Evolutionary conservation across 1,139 yeast genomes (phyloP), one percentile per base, ranked within the genome.

Genomic region (Debaryomycetaceae sp.): DNA sequence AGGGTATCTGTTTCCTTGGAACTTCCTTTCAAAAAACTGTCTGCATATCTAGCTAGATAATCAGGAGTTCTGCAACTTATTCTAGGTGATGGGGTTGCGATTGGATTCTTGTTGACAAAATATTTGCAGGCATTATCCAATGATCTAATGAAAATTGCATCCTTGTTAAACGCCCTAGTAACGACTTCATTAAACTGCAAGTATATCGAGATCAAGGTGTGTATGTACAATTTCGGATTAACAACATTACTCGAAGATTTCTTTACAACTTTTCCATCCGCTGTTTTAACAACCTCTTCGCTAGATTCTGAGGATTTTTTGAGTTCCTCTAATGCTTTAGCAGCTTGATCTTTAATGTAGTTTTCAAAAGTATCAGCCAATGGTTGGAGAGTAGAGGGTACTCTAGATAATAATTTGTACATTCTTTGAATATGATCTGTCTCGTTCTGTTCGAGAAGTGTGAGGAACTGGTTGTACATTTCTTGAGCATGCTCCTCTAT

Each of bases 41-140:
- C 98, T 43, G 94, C 81, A 60, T 89, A 92, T 59, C 81, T 81
- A 4, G 98, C 97, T 53, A 94, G 75, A 51, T 87, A 73, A 54
- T 94, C 98, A 0, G 98, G 96, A 1, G 98, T 91, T 50, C 75
- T 78, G 30, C 81, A 76, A 17, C 72, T 59, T 2, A 72, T 60
- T 45, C 60, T 68, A 40, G 65, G 70, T 24, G 67, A 59, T 11
- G 94, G 86, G 15, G 80, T 72, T 17, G 98, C 96, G 57, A 89
- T 82, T 15, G 81, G 71, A 57, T 94, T 94, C 44, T 73, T 74
- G 63, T 94, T 94, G 53, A 94, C 89, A 56, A 86, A 91, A 36
- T 77, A 74, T 42, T 87, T 80, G 56, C 96, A 92, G 0, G 98
- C 96, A 51, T 79, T 81, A 58, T 92, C 98, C 49, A 92, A 75